Evolutionary conservation across 257 asterid species (phyloP), one percentile per base, ranked within the genome.

Genomic region (Schizonepeta tenuifolia): DNA sequence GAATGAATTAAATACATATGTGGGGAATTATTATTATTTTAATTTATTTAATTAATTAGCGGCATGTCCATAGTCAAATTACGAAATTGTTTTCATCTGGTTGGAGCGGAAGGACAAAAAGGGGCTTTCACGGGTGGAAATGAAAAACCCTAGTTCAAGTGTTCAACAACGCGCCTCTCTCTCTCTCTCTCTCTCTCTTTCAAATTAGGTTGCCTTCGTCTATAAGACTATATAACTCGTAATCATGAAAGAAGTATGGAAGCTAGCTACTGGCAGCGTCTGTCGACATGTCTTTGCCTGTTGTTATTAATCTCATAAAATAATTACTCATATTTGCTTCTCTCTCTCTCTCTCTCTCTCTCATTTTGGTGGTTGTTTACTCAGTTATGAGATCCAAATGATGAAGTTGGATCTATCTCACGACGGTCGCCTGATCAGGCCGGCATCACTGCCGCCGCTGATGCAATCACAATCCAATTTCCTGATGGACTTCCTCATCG

Each of bases 361-460:
- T 7, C 7, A 0, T 1, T 0, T 35, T n/a, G 11, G 55, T 26
- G 14, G 6, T 17, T 15, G 1, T 11, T 3, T 50, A 1, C 44
- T 38, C 14, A 72, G 9, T 3, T 14, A 46, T 12, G 33, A 65
- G 20, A 61, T 49, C 80, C 84, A 74, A 18, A 74, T 78, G 93
- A 89, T 85, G 96, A 89, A 44, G 74, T 58, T 60, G 83, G 87
- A 87, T 77, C 72, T 53, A 81, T 84, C 94, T 89, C 93, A 87
- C 91, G 90, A 89, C 89, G 90, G 94, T 89, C 88, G 84, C 86
- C 92, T 87, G 91, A 87, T 56, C 10, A n/a, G 82, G 73, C 74
- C 24, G 81, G 78, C 62, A 14, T 33, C 10, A 4, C 7, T 31
- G 36, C 36, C 36, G 36, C 36, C 36, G 36, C 36, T 31, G 36